Evolutionary conservation across 495 filamentous ascomycete genomes (phyloP), one percentile per base, ranked within the genome.

Genomic region (Beverwykella pulmonaria): DNA sequence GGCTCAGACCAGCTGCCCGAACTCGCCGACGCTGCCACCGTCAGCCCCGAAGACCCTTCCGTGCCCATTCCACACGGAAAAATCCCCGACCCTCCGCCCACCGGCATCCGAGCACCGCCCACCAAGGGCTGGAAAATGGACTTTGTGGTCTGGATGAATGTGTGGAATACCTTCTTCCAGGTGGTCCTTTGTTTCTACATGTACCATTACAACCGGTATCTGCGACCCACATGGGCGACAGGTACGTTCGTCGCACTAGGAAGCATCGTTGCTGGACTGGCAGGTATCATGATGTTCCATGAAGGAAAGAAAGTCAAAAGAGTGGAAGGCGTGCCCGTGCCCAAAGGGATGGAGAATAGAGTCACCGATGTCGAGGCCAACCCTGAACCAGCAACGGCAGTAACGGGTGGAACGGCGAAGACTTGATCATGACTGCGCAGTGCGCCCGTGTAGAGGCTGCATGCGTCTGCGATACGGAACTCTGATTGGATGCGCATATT

Each of bases 151-250:
- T 92, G 87, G 87, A 77, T 81, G 48, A 91, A 90, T 73, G 81
- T 91, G 8, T 75, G 79, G 73, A 94, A 95, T 73, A 93, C 90
- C 0, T 84, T 93, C 68, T 81, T 92, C 12, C 92, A 94, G 74
- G 78, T 74, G 30, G 82, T 81, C 2, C 79, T 96, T 1, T 89
- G 86, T 19, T 84, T 81, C 4, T 88, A 90, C 74, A 94, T 94
- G 91, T 94, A 90, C 89, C 87, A 82, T 0, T 78, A 86, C 73
- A 90, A 91, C 70, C 78, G 91, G 20, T 72, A 72, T 73, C 75
- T 86, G 15, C 80, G 92, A 27, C 90, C 92, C 1, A 80, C 81
- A 19, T 93, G 90, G 89, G 80, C 83, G 7, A 92, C 89, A 1
- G 91, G 90, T 0, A 71, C 88, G 9, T 88, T 93, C 71, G 87